Percentiles rank a stretch among this genome's conserved stretches.
Conservation (phyloP, 1,284 basidiomycete species). For the Marasmius sp. region DNA sequence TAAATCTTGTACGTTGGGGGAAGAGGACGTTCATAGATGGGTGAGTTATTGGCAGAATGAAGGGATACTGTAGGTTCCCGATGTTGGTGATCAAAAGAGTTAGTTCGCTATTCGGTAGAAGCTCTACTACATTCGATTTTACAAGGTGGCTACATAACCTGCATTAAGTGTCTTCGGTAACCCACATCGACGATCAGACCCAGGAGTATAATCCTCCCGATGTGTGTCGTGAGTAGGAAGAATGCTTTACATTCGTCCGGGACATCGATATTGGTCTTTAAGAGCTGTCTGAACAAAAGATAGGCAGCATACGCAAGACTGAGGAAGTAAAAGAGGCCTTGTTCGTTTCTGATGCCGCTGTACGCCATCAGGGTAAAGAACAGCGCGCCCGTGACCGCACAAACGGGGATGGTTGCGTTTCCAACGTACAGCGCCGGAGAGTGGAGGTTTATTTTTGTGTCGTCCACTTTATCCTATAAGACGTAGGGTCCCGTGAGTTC, state of each 20-base stretch:
- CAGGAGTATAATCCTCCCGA: constrained; percentile 20
- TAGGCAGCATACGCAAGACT: constrained; percentile 12
- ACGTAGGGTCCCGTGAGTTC: neutral
- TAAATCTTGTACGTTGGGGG: neutral
- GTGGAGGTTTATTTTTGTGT: constrained; percentile 22
- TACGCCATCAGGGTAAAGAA: constrained; percentile 23
- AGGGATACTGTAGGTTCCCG: neutral
- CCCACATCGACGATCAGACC: constrained; percentile 15
- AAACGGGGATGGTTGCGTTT: constrained; percentile 21
- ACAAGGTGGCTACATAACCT: too few species aligned
- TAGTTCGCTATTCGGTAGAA: too few species aligned
- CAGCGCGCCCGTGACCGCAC: constrained; percentile 18
- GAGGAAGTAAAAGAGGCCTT: constrained; percentile 20
- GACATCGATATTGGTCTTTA: constrained; percentile 16
- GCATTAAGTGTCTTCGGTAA: too few species aligned
- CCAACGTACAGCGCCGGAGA: constrained; percentile 24
- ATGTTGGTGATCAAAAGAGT: too few species aligned
- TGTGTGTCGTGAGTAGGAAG: constrained; percentile 18
- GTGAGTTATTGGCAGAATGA: neutral
- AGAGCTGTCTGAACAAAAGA: constrained; percentile 13
- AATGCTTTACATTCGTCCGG: constrained; percentile 19
- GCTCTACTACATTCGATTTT: too few species aligned
- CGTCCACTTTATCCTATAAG: constrained; percentile 26
- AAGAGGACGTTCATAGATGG: neutral
- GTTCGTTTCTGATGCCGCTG: constrained; percentile 21